Evolutionary conservation across 805 yeast genomes (phyloP).

Genomic region (Metschnikowia dekortorum): DNA sequence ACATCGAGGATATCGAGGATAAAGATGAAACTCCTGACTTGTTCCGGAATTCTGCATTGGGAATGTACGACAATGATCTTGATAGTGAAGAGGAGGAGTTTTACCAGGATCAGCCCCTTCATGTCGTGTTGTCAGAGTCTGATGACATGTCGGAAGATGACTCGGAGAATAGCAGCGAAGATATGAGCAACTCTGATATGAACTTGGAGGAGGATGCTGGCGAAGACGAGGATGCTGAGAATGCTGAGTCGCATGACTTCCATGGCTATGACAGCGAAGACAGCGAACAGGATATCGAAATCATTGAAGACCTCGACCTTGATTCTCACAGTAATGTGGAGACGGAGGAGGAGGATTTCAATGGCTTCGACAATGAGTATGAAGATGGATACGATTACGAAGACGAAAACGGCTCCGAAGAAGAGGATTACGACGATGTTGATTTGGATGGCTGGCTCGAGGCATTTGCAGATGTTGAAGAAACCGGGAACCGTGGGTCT

Average conservation of each 20-base stretch:
- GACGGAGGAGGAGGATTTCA: constrained; percentile 27
- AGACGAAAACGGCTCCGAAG: constrained; percentile 26
- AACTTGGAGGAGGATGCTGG: constrained; percentile 22
- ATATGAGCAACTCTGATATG: constrained; percentile 23
- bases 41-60: constrained; percentile 83
- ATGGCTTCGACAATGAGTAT: constrained; percentile 19
- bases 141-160: constrained; percentile 23
- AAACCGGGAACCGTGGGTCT: constrained; percentile 3
- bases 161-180: constrained; percentile 19
- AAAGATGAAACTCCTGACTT: constrained; percentile 77
- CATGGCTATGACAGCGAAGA: constrained; percentile 21
- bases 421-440: constrained; percentile 30
- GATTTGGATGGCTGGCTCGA: constrained; percentile 41
- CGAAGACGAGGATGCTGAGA: constrained; percentile 21
- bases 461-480: constrained; percentile 30
- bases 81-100: constrained; percentile 57
- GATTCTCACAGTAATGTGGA: constrained; percentile 27
- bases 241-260: constrained; percentile 12
- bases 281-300: constrained; percentile 32
- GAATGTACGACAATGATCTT: constrained; percentile 85
- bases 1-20: constrained; percentile 49
- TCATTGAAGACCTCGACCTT: constrained; percentile 30
- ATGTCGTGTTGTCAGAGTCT: constrained; percentile 31
- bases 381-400: constrained; percentile 20
- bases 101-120: constrained; percentile 35